Evolutionary conservation across 1,284 basidiomycete species (phyloP), one percentile per base, ranked within the genome.

Genomic region (Fomes fomentarius): DNA sequence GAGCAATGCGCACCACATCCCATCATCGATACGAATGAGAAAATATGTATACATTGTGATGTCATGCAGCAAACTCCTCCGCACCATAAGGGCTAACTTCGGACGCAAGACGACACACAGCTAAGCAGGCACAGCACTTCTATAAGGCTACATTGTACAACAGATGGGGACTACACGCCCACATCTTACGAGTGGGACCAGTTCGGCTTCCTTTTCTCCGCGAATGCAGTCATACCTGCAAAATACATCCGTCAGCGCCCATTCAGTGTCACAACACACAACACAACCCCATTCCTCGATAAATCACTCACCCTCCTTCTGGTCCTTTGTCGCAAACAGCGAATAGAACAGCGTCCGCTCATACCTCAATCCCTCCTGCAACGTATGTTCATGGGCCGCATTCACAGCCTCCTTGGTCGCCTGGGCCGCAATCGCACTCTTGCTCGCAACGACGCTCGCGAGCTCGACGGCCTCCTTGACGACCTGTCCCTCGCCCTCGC

Each of bases 341-440:
- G 87, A 81, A 66, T 98, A 93, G 90, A 98, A 98, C 47, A 96
- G 75, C 62, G 94, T 80, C 58, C 94, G 82, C 75, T 99, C 96
- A 63, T 95, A 88, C 58, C 87, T 81, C 62, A 98, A 73, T 1
- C 96, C 97, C 69, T 98, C 91, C 10, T 80, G 74, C 45, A 99
- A 78, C 5, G 84, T 81, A 58, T 94, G 74, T 66, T 99, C 95
- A 65, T 87, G 91, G 30, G 95, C 93, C 39, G 88, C 91, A 73
- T 98, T 97, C 62, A 98, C 93, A 24, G 91, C 92, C 74, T 99
- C 97, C 76, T 99, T 99, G 51, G 82, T 94, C 43, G 95, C 95
- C 72, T 93, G 88, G 12, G 93, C 88, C 19, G 94, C 89, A 48
- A 99, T 75, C 60, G 83, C 83, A 22, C 95, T 88, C 78, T 96